These are phyloP conservation scores for Clavariopsis aquatica DNA, from an alignment of 495 filamentous ascomycete genomes.

Conservation along the genomic window DNA sequence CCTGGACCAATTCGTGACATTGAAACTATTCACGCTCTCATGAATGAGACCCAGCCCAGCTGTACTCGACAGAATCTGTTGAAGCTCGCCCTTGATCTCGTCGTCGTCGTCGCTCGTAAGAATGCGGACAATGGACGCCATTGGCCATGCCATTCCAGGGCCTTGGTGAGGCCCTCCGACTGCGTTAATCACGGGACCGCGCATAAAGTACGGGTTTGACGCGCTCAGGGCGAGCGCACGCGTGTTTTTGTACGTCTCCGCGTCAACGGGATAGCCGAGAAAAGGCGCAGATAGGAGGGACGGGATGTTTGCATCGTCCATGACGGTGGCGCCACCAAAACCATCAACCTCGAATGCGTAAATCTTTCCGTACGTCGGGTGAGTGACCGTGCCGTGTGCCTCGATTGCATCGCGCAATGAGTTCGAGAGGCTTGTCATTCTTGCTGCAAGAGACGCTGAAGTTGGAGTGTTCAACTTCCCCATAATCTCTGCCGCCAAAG, in stretches of 20 bases:
- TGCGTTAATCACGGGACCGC: slow-evolving; percentile 54
- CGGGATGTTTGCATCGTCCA: slow-evolving; percentile 67
- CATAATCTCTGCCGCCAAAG: slow-evolving; percentile 57
- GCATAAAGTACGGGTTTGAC: slow-evolving; percentile 60
- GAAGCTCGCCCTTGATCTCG: slow-evolving; percentile 53
- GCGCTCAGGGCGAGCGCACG: slow-evolving; percentile 52
- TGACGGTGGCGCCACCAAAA: slow-evolving; percentile 54
- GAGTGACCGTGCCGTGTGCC: slow-evolving; percentile 52
- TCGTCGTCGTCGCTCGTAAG: slow-evolving; percentile 56
- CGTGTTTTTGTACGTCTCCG: slow-evolving; percentile 56
- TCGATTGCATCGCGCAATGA: slow-evolving; percentile 56
- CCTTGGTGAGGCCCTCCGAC: slow-evolving; percentile 60
- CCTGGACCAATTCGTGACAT: slow-evolving; percentile 57
- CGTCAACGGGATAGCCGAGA: slow-evolving; percentile 50
- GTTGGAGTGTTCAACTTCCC: slow-evolving; percentile 47
- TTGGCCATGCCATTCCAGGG: slow-evolving; percentile 61
- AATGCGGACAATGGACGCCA: slow-evolving; percentile 59
- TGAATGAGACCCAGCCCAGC: slow-evolving; percentile 62
- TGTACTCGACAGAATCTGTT: slow-evolving; percentile 54
- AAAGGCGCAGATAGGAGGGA: slow-evolving; percentile 57
- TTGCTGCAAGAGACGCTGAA: slow-evolving; percentile 48
- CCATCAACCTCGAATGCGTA: slow-evolving; percentile 66
- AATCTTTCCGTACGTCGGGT: slow-evolving; percentile 50
- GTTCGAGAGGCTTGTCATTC: slow-evolving; percentile 55
- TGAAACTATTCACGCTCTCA: slow-evolving; percentile 59